Evolutionary conservation across 805 yeast genomes (phyloP).

Genomic region (Monosporozyma unispora): DNA sequence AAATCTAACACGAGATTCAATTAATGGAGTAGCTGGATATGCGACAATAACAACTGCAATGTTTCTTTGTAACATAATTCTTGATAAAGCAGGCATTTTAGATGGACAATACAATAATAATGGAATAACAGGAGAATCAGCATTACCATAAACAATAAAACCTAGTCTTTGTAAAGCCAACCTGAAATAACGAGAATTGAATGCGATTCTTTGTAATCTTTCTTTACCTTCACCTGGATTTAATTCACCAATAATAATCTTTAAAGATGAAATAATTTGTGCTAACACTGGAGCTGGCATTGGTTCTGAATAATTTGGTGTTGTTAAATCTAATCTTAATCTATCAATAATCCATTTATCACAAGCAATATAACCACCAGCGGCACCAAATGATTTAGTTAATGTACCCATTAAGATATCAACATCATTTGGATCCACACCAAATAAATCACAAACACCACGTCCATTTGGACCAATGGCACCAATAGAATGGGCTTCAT

Average conservation of each 20-base stretch:
- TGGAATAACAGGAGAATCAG: slow-evolving; percentile 95
- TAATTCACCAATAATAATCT: slow-evolving; percentile 68
- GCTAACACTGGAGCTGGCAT: slow-evolving; percentile 86
- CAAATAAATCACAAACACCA: slow-evolving; percentile 92
- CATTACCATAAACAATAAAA: slow-evolving; percentile 87
- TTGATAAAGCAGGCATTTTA: slow-evolving; percentile 86
- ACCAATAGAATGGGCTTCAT: slow-evolving; percentile 98
- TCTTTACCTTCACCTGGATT: slow-evolving; percentile 91
- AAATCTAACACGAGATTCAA: slow-evolving; percentile 81
- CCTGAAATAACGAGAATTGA: slow-evolving; percentile 88
- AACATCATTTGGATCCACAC: slow-evolving; percentile 61
- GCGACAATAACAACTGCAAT: slow-evolving; percentile 96
- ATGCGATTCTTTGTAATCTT: slow-evolving; percentile 86
- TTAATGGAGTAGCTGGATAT: slow-evolving; percentile 93
- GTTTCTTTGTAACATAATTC: slow-evolving; percentile 67
- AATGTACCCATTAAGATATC: slow-evolving; percentile 96
- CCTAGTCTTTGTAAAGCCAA: slow-evolving; percentile 88
- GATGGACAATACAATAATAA: slow-evolving; percentile 80
- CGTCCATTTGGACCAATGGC: slow-evolving; percentile 94
- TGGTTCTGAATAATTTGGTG: slow-evolving; percentile 72
- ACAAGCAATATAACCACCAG: slow-evolving; percentile 96
- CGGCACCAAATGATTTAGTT: slow-evolving; percentile 96
- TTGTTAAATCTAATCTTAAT: slow-evolving; percentile 62
- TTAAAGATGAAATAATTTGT: slow-evolving; percentile 75
- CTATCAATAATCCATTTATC: slow-evolving; percentile 59